phyloP scores from a whole-genome alignment of 2,329 filamentous ascomycete genomes.

The Acrocalymma vagum region DNA sequence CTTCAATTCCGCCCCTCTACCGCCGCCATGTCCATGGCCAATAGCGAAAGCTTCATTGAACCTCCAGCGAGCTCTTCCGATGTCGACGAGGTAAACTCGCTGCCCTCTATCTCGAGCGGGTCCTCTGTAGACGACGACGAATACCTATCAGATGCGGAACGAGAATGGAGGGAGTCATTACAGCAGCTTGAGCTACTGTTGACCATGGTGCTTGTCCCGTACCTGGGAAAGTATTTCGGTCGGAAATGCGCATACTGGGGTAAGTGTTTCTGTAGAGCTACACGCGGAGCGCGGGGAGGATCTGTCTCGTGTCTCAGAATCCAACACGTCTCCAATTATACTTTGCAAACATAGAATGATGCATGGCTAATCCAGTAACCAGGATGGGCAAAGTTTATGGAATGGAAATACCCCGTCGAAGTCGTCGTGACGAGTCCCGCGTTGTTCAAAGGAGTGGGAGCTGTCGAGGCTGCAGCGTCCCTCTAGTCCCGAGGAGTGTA shows the following conservation, averaged over 20 bases:
- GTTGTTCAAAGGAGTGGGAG: constrained; percentile 56
- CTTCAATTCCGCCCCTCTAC: constrained; percentile 5
- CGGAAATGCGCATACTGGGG: constrained; percentile 97
- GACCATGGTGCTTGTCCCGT: constrained; percentile 94
- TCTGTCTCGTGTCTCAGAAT: constrained; percentile 9
- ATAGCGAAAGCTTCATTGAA: constrained; percentile 48
- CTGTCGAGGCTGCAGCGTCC: constrained; percentile 56
- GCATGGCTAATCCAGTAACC: constrained; percentile 23
- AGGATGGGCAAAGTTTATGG: constrained; percentile 96
- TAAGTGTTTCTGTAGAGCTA: constrained; percentile 57
- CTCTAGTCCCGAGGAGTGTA: constrained; percentile 37
- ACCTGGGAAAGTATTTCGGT: constrained; percentile 93
- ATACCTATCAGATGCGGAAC: constrained; percentile 81
- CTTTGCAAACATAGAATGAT: no score
- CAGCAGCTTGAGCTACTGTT: constrained; percentile 92
- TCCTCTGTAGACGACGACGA: constrained; percentile 65
- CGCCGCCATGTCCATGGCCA: constrained; percentile 45
- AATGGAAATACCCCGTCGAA: constrained; percentile 89
- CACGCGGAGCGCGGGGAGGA: neutral
- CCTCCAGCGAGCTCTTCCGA: constrained; percentile 37
- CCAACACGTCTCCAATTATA: no score
- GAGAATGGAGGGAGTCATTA: constrained; percentile 92
- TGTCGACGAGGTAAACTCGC: constrained; percentile 58
- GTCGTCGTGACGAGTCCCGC: constrained; percentile 62
- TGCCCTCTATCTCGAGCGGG: constrained; percentile 60